Evolutionary conservation across 371 early-diverging fungal genomes (phyloP).

Genomic region (Mortierella sp.): DNA sequence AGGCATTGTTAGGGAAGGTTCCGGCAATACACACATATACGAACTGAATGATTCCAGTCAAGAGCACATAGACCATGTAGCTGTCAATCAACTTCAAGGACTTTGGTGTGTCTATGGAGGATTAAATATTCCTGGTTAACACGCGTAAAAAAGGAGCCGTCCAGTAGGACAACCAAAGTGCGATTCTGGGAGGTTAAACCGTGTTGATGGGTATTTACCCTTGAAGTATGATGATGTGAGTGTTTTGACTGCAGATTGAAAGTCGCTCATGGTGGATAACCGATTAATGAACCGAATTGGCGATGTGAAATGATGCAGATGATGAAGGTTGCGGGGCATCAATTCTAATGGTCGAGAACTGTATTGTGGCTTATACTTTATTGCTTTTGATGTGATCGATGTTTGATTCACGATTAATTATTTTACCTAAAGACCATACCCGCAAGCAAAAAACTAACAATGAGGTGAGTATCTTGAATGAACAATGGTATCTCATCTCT

Average conservation of each 20-base stretch:
- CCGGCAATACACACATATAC: conserved; percentile 87
- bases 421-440: not conserved
- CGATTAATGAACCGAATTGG: conserved; percentile 2
- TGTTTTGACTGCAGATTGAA: conserved; percentile 35
- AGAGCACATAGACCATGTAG: conserved; percentile 89
- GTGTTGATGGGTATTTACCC: conserved; percentile 23
- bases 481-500: not conserved
- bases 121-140: conserved; percentile 23
- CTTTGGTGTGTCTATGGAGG: conserved; percentile 77
- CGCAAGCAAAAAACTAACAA: not conserved
- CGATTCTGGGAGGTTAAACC: not conserved
- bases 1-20: conserved; percentile 97
- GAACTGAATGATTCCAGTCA: conserved; percentile 91
- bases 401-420: conserved; percentile 13
- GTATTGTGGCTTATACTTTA: conserved; percentile 4
- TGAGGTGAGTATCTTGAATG: conserved; percentile 3
- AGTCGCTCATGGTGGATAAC: conserved; percentile 31
- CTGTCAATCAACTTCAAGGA: conserved; percentile 90
- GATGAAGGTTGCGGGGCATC: conserved; percentile 5
- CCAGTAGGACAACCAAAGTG: not conserved
- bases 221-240: conserved; percentile 42
- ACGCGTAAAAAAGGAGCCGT: not conserved
- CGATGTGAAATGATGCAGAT: conserved; percentile 13
- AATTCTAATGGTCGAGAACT: not conserved
- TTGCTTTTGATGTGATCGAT: not conserved